These are phyloP conservation scores for Elaeis guineensis DNA, from an alignment of 176 grass and related monocot genomes.

Conservation along the genomic window DNA sequence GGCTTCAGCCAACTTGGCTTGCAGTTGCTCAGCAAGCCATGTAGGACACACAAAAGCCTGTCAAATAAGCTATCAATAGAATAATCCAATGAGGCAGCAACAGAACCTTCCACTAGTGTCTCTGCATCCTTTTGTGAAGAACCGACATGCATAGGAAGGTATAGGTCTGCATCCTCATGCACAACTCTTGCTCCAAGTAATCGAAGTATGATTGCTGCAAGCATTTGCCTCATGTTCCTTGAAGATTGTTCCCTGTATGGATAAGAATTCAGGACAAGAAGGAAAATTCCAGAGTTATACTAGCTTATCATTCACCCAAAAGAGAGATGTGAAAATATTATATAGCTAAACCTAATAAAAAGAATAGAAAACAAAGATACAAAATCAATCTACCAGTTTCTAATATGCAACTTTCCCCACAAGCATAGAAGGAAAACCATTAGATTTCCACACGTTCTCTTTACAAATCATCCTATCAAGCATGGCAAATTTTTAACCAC, in stretches of 20 bases:
- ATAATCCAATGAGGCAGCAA: conserved; percentile 51
- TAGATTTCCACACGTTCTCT: no score
- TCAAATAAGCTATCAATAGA: conserved; percentile 81
- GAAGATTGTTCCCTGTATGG: conserved; percentile 37
- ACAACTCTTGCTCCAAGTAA: conserved; percentile 78
- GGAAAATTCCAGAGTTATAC: neutral
- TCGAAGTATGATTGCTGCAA: conserved; percentile 71
- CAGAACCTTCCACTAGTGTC: conserved; percentile 45
- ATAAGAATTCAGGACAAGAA: conserved; percentile 21
- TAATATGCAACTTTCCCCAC: no score
- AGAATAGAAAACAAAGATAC: no score
- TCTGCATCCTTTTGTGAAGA: conserved; percentile 41
- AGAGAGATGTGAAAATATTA: no score
- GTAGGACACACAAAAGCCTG: conserved; percentile 76
- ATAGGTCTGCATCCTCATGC: conserved; percentile 72
- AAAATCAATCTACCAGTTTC: no score
- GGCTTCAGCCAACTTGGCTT: conserved; percentile 98
- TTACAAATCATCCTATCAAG: no score
- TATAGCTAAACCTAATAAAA: no score
- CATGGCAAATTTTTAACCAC: no score
- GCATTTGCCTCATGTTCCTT: conserved; percentile 68
- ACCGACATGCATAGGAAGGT: conserved; percentile 33
- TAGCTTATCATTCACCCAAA: no score
- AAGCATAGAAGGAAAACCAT: no score
- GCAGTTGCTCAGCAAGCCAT: conserved; percentile 83